Conservation (phyloP, 306 rosid genomes). For the Sindora glabra region DNA sequence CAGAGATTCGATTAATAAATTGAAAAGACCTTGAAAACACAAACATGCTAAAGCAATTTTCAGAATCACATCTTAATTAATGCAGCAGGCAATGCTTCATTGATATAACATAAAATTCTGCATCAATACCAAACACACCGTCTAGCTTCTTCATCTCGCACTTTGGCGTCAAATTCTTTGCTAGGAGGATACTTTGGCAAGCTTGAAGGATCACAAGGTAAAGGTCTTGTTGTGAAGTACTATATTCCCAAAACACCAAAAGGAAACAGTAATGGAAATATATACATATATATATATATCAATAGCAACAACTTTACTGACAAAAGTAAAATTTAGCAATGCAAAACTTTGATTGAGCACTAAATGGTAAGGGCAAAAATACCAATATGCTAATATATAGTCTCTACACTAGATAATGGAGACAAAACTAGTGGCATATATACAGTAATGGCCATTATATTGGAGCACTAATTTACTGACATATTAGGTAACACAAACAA, state of each 20-base stretch:
- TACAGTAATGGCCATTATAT: background rate
- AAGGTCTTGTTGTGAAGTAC: slow-evolving; percentile 85
- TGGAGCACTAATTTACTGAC: background rate
- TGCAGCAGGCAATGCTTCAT: background rate
- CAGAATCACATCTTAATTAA: background rate
- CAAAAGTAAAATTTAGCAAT: background rate
- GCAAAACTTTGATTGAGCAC: background rate
- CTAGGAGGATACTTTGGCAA: slow-evolving; percentile 99
- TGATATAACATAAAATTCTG: background rate
- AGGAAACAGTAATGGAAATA: slow-evolving; percentile 10
- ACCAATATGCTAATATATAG: background rate
- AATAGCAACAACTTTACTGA: background rate
- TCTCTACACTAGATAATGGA: background rate
- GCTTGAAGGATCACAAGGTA: slow-evolving; percentile 94
- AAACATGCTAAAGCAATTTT: background rate
- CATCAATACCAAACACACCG: slow-evolving; percentile 39
- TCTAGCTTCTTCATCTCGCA: slow-evolving; percentile 95
- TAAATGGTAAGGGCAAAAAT: background rate
- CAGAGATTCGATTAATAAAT: background rate
- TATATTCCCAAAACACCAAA: slow-evolving; percentile 20
- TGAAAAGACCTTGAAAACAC: background rate
- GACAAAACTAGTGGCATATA: background rate
- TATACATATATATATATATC: slow-evolving; percentile 3
- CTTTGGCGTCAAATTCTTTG: slow-evolving; percentile 96
- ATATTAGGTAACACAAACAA: background rate